Evolutionary conservation across 257 asterid genomes (phyloP).

Genomic region (Knoxia roxburghii): DNA sequence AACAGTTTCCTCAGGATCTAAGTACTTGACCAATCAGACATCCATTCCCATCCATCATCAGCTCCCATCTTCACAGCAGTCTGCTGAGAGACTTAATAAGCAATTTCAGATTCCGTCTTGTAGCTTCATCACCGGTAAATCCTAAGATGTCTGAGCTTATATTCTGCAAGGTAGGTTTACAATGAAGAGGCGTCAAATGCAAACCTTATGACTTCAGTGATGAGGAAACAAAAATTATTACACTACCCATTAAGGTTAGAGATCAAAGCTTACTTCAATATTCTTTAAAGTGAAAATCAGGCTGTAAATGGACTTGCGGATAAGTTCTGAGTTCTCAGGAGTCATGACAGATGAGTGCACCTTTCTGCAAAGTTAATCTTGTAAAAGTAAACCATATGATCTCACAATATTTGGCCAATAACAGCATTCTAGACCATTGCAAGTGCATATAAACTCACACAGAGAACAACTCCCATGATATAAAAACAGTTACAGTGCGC

Average conservation of each 20-base stretch:
- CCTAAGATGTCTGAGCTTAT: conserved; percentile 83
- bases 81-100: conserved; percentile 92
- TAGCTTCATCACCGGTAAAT: conserved; percentile 91
- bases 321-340: conserved; percentile 82
- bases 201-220: neutral
- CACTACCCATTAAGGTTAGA: conserved; percentile 2
- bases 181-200: conserved; percentile 3
- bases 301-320: conserved; percentile 79
- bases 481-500: neutral
- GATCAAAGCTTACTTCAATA: conserved; percentile 53
- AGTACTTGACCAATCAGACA: neutral
- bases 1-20: neutral
- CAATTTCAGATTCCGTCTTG: conserved; percentile 72
- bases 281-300: conserved; percentile 89
- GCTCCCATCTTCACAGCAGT: conserved; percentile 39
- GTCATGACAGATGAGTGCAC: conserved; percentile 76
- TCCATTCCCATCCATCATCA: neutral
- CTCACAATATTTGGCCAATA: neutral
- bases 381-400: neutral
- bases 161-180: conserved; percentile 40
- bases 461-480: neutral
- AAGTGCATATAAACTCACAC: neutral
- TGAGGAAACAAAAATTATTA: conserved; percentile 8
- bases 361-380: conserved; percentile 48
- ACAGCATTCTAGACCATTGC: neutral